Conservation (phyloP, 345 rosid genomes). For the Isatis tinctoria region DNA sequence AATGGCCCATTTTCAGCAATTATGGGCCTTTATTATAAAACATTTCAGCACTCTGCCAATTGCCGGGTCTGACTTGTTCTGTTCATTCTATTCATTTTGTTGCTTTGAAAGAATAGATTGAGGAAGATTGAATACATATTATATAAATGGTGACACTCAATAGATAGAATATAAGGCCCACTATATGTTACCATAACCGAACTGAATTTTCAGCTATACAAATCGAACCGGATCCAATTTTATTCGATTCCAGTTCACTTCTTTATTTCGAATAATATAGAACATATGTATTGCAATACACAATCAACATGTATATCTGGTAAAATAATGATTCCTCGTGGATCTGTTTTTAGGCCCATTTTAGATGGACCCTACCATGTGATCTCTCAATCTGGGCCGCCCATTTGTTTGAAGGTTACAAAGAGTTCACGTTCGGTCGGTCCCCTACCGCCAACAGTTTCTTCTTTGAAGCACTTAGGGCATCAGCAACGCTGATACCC, state of each 20-base stretch:
- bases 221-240: too few relatives aligned
- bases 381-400: slow-evolving; percentile 7
- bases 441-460: slow-evolving; percentile 26
- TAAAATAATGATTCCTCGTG: not conserved
- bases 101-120: too few relatives aligned
- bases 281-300: not conserved
- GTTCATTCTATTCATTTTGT: too few relatives aligned
- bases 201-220: too few relatives aligned
- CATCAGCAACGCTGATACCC: too few relatives aligned
- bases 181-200: too few relatives aligned
- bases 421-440: slow-evolving; percentile 19
- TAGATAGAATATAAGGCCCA: too few relatives aligned
- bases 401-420: not conserved
- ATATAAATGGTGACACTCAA: too few relatives aligned
- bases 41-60: too few relatives aligned
- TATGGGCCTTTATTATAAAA: not conserved
- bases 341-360: slow-evolving; percentile 12
- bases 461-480: slow-evolving; percentile 22
- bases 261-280: not conserved
- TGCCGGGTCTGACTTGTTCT: too few relatives aligned
- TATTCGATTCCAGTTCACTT: too few relatives aligned
- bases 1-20: not conserved
- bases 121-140: too few relatives aligned
- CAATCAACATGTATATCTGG: not conserved
- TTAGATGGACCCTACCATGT: slow-evolving; percentile 11